phyloP scores from a whole-genome alignment of 768 basidiomycete genomes.

The Podaxis sp. region DNA sequence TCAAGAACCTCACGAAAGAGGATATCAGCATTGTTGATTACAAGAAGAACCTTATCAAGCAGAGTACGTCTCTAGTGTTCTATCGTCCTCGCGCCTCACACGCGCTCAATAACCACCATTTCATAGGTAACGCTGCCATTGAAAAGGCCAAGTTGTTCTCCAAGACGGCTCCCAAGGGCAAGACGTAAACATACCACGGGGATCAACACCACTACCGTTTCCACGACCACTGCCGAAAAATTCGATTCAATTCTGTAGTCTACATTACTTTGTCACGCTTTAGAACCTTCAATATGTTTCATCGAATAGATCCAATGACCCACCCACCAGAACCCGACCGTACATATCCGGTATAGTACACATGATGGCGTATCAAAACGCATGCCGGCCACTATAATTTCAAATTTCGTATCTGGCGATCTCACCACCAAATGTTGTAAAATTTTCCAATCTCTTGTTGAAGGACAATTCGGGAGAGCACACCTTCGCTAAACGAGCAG shows the following conservation, averaged over 20 bases:
- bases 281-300: background rate
- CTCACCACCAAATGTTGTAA: background rate
- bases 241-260: background rate
- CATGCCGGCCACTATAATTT: background rate
- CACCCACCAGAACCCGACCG: background rate
- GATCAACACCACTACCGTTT: background rate
- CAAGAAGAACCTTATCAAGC: conserved; percentile 81
- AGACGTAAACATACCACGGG: conserved; percentile 40
- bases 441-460: background rate
- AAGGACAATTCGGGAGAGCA: background rate
- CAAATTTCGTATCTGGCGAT: background rate
- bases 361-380: conserved; percentile 6
- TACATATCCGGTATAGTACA: background rate
- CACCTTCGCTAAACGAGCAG: background rate
- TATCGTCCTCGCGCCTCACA: conserved; percentile 9
- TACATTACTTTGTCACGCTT: background rate
- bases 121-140: conserved; percentile 73
- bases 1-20: conserved; percentile 86
- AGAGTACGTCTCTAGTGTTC: conserved; percentile 52
- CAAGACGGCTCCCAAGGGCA: conserved; percentile 75
- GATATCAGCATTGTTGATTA: conserved; percentile 93
- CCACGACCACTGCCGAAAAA: conserved; percentile 7
- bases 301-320: background rate
- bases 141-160: conserved; percentile 94
- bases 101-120: background rate